phyloP scores from a whole-genome alignment of 495 filamentous ascomycete species.

The Penicillium subrubescens region DNA sequence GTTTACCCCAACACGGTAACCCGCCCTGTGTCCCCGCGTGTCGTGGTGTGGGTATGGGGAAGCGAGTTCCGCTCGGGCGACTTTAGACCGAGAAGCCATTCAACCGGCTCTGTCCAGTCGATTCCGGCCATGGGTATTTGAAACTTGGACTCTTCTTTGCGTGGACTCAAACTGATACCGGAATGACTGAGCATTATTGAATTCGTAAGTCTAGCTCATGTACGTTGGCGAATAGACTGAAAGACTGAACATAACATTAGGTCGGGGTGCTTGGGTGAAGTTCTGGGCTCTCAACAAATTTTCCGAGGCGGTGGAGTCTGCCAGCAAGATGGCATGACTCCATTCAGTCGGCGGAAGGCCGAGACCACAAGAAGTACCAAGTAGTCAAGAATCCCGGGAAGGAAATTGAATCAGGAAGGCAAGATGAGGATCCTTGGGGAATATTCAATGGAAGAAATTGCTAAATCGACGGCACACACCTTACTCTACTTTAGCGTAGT shows the following conservation, averaged over 20 bases:
- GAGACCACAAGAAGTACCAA: background rate
- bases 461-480: no score
- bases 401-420: no score
- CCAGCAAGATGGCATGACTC: background rate
- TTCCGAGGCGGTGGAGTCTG: background rate
- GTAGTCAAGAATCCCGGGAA: no score
- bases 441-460: no score
- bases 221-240: background rate
- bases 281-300: background rate
- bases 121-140: background rate
- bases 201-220: background rate
- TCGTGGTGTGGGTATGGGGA: constrained; percentile 13
- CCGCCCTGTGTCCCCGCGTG: background rate
- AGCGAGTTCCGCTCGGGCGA: constrained; percentile 13
- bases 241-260: background rate
- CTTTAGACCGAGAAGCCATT: constrained; percentile 12
- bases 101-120: background rate
- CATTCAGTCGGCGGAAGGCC: background rate
- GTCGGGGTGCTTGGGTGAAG: background rate
- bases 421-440: no score
- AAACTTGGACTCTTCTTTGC: background rate
- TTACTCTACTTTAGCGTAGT: no score
- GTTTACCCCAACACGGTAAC: background rate
- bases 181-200: background rate
- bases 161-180: background rate